These are phyloP conservation scores for Kalmanozyma brasiliensis DNA, from an alignment of 1,284 basidiomycete species.

Conservation along the genomic window DNA sequence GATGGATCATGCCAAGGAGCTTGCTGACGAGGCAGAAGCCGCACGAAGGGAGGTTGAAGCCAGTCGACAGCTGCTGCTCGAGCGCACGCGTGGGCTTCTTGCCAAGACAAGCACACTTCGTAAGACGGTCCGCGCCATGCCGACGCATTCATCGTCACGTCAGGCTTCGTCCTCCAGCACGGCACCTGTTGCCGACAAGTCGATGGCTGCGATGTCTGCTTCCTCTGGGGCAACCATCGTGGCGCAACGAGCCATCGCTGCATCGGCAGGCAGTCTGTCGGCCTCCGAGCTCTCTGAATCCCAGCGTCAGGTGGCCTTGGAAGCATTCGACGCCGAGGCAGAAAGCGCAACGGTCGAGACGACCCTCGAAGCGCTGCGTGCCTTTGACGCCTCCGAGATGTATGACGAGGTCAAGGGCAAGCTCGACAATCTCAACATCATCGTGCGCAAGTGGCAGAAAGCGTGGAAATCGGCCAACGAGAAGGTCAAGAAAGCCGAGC, in stretches of 20 bases:
- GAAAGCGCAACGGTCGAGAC: conserved; percentile 39
- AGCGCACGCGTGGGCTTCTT: conserved; percentile 39
- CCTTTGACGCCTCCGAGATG: conserved; percentile 78
- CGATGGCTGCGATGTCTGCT: conserved; percentile 7
- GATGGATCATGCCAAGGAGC: conserved; percentile 54
- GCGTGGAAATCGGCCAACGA: conserved; percentile 80
- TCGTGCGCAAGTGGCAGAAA: conserved; percentile 95
- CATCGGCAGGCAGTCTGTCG: conserved; percentile 36
- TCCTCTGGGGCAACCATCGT: conserved; percentile 11
- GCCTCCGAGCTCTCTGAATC: conserved; percentile 46
- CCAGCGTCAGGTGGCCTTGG: conserved; percentile 46
- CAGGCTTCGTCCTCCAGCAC: conserved; percentile 26
- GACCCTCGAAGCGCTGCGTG: conserved; percentile 72
- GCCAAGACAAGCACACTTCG: conserved; percentile 35
- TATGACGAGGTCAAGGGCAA: conserved; percentile 85
- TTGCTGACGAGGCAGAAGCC: conserved; percentile 48
- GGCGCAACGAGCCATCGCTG: conserved; percentile 39
- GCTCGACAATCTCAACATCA: conserved; percentile 72
- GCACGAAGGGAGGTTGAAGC: conserved; percentile 43
- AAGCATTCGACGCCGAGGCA: conserved; percentile 47
- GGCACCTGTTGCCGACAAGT: conserved; percentile 10
- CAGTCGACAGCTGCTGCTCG: conserved; percentile 49
- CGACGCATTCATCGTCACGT: conserved; percentile 48
- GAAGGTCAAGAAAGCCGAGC: conserved; percentile 74
- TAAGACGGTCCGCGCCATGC: conserved; percentile 50